These are phyloP conservation scores for Xerocomus amazonicus DNA, from an alignment of 1,284 basidiomycete species.

Conservation along the genomic window DNA sequence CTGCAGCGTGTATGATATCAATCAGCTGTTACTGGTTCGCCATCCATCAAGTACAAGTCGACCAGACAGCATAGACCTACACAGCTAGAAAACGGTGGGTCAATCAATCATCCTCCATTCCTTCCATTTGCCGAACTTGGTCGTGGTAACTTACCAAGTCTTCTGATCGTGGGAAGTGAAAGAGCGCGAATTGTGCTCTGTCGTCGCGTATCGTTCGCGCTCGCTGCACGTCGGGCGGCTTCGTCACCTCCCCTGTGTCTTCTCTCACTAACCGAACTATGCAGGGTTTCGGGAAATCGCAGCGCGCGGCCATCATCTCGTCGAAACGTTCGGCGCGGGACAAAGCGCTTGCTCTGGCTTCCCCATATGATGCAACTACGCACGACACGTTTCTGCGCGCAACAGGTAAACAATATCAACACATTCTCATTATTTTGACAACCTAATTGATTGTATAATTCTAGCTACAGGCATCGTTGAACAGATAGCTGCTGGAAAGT, in stretches of 20 bases:
- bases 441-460: neutral
- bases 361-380: slow-evolving; percentile 13
- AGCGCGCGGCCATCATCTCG: slow-evolving; percentile 22
- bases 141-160: too few species aligned
- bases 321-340: slow-evolving; percentile 22
- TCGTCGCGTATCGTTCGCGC: too few species aligned
- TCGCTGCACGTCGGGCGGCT: too few species aligned
- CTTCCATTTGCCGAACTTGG: too few species aligned
- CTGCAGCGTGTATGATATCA: too few species aligned
- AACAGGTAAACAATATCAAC: slow-evolving; percentile 20
- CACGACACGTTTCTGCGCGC: slow-evolving; percentile 23
- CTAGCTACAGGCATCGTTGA: slow-evolving; percentile 62
- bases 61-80: too few species aligned
- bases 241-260: too few species aligned
- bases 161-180: neutral
- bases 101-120: too few species aligned
- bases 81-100: too few species aligned
- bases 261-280: slow-evolving; percentile 4
- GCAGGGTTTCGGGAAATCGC: slow-evolving; percentile 13
- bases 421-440: neutral
- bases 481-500: slow-evolving; percentile 54
- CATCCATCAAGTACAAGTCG: too few species aligned
- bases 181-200: neutral
- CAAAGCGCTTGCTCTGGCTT: slow-evolving; percentile 21
- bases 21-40: too few species aligned